Evolutionary conservation across 352 stramenopile species (phyloP), one percentile per base, ranked within the genome.

Genomic region (Globisporangium cylindrosporum): DNA sequence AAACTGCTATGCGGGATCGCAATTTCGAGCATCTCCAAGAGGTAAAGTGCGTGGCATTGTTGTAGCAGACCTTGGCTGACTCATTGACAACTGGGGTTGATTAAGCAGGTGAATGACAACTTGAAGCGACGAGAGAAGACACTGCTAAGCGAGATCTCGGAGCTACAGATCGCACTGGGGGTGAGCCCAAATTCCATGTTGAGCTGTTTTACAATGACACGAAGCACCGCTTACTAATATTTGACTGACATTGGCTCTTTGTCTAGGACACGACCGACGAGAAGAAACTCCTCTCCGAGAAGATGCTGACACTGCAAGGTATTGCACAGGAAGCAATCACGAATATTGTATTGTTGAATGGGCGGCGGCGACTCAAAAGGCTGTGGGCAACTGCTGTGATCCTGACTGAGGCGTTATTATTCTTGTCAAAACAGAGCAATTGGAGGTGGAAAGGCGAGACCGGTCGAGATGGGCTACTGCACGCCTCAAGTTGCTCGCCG

Each of bases 381-480:
- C 18, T 60, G 6, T 22, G 22, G 15, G 2, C 25, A 51, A 54
- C 41, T 34, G 29, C 12, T 63, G 18, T 7, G 3, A 18, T 25
- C 8, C 10, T 64, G 18, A 2, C 43, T 15, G 1, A 46, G 10
- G 4, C n/a, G 12, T 51, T 51, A 2, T 51, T 51, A 18, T 51
- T 46, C 12, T 46, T 60, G 43, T 34, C 22, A 15, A 22, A 15
- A 22, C 57, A 93, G 83, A 86, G n/a, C 81, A 88, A 80, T 65
- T 93, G 10, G 80, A 89, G 53, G 76, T 66, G 0, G 86, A 93
- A 53, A 76, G 83, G 15, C 79, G 75, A 64, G 86, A 93, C 36
- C 76, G 86, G 24, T 87, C 81, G 54, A 74, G 77, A 10, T 93
- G 86, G 84, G 86, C 86, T 5, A 86, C 80, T 20, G 78, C 82